Evolutionary conservation across 768 basidiomycete species (phyloP).

Genomic region (Tricholoma sp.): DNA sequence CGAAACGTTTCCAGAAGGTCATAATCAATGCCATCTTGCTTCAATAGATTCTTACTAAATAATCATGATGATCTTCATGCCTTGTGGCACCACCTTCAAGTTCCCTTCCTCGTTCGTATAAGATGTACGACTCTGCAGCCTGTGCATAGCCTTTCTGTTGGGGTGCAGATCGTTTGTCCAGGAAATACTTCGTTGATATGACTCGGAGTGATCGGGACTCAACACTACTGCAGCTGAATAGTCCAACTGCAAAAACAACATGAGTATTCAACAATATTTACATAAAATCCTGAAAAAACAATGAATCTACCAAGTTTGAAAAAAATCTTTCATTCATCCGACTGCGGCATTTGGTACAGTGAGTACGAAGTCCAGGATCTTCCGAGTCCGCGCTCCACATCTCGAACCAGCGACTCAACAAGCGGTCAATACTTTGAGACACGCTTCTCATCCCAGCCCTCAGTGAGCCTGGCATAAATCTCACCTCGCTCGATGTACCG

Average conservation of each 20-base stretch:
- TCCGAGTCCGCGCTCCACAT: conserved; percentile 31
- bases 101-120: too few species aligned
- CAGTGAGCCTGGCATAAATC: conserved; percentile 49
- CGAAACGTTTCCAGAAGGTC: conserved; percentile 9
- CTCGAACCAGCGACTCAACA: conserved; percentile 40
- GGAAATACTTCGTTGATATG: conserved; percentile 38
- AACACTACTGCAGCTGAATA: conserved; percentile 42
- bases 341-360: conserved; percentile 59
- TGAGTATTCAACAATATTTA: neutral
- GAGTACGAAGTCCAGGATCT: conserved; percentile 52
- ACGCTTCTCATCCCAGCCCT: conserved; percentile 38
- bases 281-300: neutral
- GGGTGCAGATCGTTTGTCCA: conserved; percentile 44
- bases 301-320: conserved; percentile 50
- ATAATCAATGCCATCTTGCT: conserved; percentile 21
- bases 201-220: conserved; percentile 57
- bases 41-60: conserved; percentile 28
- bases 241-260: conserved; percentile 31
- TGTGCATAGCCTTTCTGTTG: too few species aligned
- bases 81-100: conserved; percentile 55
- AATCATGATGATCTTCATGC: conserved; percentile 58
- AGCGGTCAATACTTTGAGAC: conserved; percentile 43
- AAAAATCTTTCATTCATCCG: conserved; percentile 49
- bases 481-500: conserved; percentile 47
- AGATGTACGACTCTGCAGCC: too few species aligned